These are phyloP conservation scores for Herpetospermum pedunculosum DNA, from an alignment of 306 rosid species.

Conservation along the genomic window DNA sequence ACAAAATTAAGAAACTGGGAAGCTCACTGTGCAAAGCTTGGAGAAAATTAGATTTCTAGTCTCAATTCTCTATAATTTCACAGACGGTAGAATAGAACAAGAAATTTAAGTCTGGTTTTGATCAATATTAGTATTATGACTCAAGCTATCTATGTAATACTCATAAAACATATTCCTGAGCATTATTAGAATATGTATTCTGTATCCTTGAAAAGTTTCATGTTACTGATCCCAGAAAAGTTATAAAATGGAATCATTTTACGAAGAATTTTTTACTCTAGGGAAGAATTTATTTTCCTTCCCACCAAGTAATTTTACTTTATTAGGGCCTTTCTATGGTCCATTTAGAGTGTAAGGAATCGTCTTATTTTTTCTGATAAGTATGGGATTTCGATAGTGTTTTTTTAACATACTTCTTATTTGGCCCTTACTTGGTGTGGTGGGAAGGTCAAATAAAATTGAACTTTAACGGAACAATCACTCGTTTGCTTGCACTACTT, in stretches of 20 bases:
- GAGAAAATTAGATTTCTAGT: not conserved
- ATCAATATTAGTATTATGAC: too few species aligned
- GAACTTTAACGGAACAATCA: not conserved
- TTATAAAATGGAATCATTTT: too few species aligned
- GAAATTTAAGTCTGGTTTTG: too few species aligned
- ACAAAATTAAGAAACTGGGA: not conserved
- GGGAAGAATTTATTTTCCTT: too few species aligned
- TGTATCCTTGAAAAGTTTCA: not conserved
- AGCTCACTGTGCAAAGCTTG: not conserved
- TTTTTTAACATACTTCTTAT: not conserved
- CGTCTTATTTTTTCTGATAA: too few species aligned
- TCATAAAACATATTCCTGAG: not conserved
- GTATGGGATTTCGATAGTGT: too few species aligned
- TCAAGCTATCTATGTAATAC: too few species aligned
- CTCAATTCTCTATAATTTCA: not conserved
- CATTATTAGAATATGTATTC: not conserved
- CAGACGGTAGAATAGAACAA: too few species aligned
- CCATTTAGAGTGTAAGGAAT: not conserved
- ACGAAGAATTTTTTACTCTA: too few species aligned
- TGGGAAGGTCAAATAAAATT: too few species aligned
- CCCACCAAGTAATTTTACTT: not conserved
- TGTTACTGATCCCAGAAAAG: not conserved
- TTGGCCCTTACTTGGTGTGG: not conserved
- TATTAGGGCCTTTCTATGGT: not conserved
- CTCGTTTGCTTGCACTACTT: not conserved